Conservation (phyloP, 176 grass and related monocot species). For the Areca catechu region DNA sequence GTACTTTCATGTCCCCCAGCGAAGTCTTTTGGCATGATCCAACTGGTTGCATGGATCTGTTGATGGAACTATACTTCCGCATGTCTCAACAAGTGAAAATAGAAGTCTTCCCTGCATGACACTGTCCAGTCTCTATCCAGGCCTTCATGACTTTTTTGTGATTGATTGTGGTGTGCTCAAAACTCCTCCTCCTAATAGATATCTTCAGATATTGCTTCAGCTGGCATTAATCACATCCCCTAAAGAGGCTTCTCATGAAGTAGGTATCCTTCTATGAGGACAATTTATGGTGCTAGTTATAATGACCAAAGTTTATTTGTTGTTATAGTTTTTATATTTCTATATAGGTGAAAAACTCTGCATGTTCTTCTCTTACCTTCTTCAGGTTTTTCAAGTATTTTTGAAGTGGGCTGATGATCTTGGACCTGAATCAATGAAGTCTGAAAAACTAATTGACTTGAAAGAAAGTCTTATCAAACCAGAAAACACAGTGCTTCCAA, state of each 20-base stretch:
- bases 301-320: too few species aligned
- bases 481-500: constrained; percentile 76
- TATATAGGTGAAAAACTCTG: neutral
- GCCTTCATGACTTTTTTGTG: constrained; percentile 76
- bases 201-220: constrained; percentile 59
- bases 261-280: constrained; percentile 21
- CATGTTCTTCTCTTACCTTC: constrained; percentile 13
- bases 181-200: constrained; percentile 37
- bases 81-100: constrained; percentile 15
- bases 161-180: constrained; percentile 52
- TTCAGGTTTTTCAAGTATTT: constrained; percentile 72
- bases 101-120: constrained; percentile 36
- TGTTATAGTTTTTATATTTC: neutral
- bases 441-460: constrained; percentile 46
- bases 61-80: constrained; percentile 28
- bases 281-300: too few species aligned
- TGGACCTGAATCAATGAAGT: constrained; percentile 32
- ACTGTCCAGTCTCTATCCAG: constrained; percentile 56
- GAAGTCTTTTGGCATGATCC: constrained; percentile 83
- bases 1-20: constrained; percentile 49
- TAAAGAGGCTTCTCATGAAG: constrained; percentile 54
- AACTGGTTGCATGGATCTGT: constrained; percentile 64
- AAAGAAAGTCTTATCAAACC: constrained; percentile 71
- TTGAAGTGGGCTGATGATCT: constrained; percentile 71
- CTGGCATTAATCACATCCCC: constrained; percentile 53